Evolutionary conservation across 371 early-diverging fungal species (phyloP).

Genomic region (Lichtheimia ramosa): DNA sequence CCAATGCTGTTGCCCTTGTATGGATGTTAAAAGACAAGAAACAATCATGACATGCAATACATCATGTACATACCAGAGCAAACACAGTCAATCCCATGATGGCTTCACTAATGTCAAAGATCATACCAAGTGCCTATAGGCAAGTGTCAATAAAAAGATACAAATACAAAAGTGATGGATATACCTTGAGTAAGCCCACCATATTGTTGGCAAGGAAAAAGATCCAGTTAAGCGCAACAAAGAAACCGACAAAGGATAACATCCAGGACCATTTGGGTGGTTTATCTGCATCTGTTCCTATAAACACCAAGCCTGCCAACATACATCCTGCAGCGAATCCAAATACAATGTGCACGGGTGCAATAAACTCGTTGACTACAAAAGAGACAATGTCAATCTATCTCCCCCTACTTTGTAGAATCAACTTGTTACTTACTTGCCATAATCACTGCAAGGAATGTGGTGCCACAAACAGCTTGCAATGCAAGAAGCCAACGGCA

Average conservation of each 20-base stretch:
- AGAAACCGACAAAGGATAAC: conserved; percentile 69
- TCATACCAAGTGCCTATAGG: conserved; percentile 66
- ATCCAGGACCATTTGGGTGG: conserved; percentile 45
- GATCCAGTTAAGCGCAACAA: conserved; percentile 77
- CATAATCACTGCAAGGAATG: conserved; percentile 31
- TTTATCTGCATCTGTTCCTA: conserved; percentile 23
- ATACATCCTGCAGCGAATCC: conserved; percentile 24
- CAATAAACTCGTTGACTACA: conserved; percentile 31
- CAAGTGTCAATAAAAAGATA: neutral
- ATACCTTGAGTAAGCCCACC: conserved; percentile 72
- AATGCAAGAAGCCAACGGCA: conserved; percentile 38
- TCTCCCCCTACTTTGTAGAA: too few species aligned
- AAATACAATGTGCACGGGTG: conserved; percentile 11
- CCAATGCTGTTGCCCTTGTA: conserved; percentile 79
- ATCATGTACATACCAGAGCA: conserved; percentile 58
- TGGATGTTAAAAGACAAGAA: conserved; percentile 2
- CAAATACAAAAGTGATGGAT: neutral
- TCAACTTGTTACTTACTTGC: conserved; percentile 23
- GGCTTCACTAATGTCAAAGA: conserved; percentile 77
- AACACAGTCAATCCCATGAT: conserved; percentile 84
- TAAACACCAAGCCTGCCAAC: conserved; percentile 15
- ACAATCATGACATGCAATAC: neutral
- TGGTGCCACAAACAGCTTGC: conserved; percentile 36
- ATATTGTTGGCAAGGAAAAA: conserved; percentile 79
- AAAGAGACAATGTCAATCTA: neutral